A percentile compares a stretch with the other conserved stretches of the same genome.
Evolutionary conservation across 108 stramenopile genomes (phyloP).

Genomic region (Parmales sp.): DNA sequence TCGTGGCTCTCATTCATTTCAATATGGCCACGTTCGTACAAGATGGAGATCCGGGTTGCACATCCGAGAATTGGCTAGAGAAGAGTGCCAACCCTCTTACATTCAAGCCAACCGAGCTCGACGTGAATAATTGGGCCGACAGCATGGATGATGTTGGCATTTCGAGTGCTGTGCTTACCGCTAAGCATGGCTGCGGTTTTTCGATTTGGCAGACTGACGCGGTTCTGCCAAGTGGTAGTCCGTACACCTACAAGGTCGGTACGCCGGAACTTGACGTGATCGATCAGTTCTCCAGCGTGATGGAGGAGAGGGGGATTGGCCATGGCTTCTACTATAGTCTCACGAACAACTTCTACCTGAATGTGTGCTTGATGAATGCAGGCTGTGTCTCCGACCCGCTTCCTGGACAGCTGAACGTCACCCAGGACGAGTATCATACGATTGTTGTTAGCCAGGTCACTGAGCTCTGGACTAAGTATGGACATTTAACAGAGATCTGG

Average conservation of each 20-base stretch:
- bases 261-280: background rate
- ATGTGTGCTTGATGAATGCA: too few relatives aligned
- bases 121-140: background rate
- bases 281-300: background rate
- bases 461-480: slow-evolving; percentile 1
- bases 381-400: background rate
- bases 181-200: slow-evolving; percentile 10
- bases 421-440: background rate
- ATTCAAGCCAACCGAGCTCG: background rate
- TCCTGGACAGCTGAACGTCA: background rate
- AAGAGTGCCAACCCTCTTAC: background rate
- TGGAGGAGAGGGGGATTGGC: background rate
- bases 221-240: background rate
- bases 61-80: background rate
- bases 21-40: background rate
- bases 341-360: background rate
- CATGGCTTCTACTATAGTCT: background rate
- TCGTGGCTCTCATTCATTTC: background rate
- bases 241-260: background rate
- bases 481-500: background rate
- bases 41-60: background rate
- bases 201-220: background rate
- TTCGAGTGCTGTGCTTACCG: background rate
- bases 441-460: background rate
- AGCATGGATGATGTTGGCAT: background rate